Evolutionary conservation across 1,284 basidiomycete species (phyloP).

Genomic region (Tremellales sp.): DNA sequence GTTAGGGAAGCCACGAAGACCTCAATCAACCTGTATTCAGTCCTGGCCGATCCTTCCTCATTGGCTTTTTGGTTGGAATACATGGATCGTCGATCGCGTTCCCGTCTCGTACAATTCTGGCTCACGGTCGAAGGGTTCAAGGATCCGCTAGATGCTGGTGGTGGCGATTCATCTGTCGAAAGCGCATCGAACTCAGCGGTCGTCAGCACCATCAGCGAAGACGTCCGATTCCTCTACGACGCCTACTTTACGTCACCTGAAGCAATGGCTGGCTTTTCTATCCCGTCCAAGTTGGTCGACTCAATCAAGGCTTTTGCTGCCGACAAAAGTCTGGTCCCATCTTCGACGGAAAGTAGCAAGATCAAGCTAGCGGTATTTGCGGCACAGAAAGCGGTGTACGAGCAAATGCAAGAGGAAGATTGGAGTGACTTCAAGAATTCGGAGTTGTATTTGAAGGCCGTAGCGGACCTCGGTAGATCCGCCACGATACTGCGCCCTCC

Average conservation of each 20-base stretch:
- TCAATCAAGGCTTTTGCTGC: constrained; percentile 13
- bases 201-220: constrained; percentile 54
- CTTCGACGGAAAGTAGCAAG: constrained; percentile 11
- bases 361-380: constrained; percentile 59
- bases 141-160: constrained; percentile 81
- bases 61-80: constrained; percentile 96
- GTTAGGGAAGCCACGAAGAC: constrained; percentile 3
- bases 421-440: constrained; percentile 82
- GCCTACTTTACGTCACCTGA: constrained; percentile 64
- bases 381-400: constrained; percentile 78
- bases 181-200: constrained; percentile 6
- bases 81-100: constrained; percentile 84
- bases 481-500: no score
- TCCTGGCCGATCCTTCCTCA: constrained; percentile 80
- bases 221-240: constrained; percentile 79
- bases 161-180: constrained; percentile 46
- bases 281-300: constrained; percentile 19
- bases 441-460: constrained; percentile 84
- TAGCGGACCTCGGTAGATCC: constrained; percentile 61
- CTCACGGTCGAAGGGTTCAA: constrained; percentile 95
- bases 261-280: constrained; percentile 15
- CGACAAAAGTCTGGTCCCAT: constrained; percentile 1
- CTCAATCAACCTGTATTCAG: constrained; percentile 50
- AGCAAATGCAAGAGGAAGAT: constrained; percentile 85
- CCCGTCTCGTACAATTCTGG: constrained; percentile 92